Percentiles rank a stretch among this genome's conserved stretches.
Evolutionary conservation across 768 basidiomycete genomes (phyloP).

Genomic region (Amanita jacksonii): DNA sequence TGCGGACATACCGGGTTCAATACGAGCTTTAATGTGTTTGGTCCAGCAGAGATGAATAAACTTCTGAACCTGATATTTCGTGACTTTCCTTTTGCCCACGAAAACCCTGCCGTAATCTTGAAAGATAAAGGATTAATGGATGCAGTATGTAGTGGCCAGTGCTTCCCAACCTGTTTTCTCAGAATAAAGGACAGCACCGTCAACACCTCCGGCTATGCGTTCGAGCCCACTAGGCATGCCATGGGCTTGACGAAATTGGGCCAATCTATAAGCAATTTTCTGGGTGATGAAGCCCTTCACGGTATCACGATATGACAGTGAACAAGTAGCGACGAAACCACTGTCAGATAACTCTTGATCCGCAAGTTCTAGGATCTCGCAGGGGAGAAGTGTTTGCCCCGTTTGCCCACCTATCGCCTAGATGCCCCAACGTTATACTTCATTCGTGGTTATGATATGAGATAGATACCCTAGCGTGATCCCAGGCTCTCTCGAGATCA

Average conservation of each 20-base stretch:
- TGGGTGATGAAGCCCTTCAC: constrained; percentile 64
- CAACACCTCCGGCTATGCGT: constrained; percentile 67
- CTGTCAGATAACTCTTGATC: constrained; percentile 48
- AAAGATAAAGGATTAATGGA: background rate
- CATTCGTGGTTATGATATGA: too few relatives aligned
- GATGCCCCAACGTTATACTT: too few relatives aligned
- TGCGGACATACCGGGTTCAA: constrained; percentile 71
- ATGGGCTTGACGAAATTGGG: constrained; percentile 53
- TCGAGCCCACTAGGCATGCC: constrained; percentile 83
- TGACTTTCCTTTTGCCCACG: constrained; percentile 85
- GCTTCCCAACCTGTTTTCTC: constrained; percentile 51
- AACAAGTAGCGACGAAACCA: constrained; percentile 62
- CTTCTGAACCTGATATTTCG: constrained; percentile 60
- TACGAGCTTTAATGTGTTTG: constrained; percentile 90
- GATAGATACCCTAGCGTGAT: constrained; percentile 75
- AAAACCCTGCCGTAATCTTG: constrained; percentile 58
- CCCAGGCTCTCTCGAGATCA: constrained; percentile 82
- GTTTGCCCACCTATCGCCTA: constrained; percentile 56
- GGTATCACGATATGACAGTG: constrained; percentile 56
- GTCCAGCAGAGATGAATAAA: constrained; percentile 88
- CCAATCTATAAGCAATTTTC: constrained; percentile 57
- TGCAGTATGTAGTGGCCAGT: constrained; percentile 4
- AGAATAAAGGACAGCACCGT: constrained; percentile 64
- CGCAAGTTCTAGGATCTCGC: constrained; percentile 70
- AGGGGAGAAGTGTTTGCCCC: constrained; percentile 70